Evolutionary conservation across 139 green algal species (phyloP).

Genomic region (Coelastrella sp.): DNA sequence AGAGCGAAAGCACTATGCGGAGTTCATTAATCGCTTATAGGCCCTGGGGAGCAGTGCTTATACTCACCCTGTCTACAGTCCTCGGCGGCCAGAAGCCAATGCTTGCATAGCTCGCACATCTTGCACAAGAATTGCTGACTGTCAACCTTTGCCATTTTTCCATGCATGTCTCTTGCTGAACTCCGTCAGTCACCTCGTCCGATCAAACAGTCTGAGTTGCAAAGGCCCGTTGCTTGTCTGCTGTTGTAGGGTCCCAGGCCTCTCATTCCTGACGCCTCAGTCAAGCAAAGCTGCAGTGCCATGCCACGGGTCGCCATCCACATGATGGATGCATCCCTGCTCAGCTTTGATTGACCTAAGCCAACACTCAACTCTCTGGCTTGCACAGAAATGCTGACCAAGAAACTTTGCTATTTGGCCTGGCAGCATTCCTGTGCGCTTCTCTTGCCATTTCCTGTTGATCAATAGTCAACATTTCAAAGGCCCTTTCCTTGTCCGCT

Average conservation of each 20-base stretch:
- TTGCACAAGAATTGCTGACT: neutral
- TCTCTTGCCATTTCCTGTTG: neutral
- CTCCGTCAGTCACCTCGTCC: neutral
- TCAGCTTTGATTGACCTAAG: no score
- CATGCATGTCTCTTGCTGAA: neutral
- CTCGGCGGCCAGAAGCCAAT: no score
- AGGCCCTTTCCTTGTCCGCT: no score
- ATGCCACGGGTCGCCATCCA: no score
- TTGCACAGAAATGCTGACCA: neutral
- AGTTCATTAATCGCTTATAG: no score
- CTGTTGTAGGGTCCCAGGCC: conserved; percentile 20
- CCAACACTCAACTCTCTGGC: no score
- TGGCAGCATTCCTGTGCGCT: neutral
- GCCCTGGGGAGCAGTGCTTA: no score
- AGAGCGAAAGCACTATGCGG: no score
- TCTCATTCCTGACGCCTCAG: neutral
- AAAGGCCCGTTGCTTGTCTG: no score
- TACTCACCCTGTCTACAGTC: no score
- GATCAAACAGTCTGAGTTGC: neutral
- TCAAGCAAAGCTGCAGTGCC: neutral
- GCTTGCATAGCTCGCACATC: no score
- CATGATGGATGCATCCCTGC: no score
- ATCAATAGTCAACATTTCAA: neutral
- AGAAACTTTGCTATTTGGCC: neutral
- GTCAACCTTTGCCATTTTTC: neutral